Evolutionary conservation across 345 rosid genomes (phyloP), one percentile per base, ranked within the genome.

Genomic region (Hibiscus syriacus): DNA sequence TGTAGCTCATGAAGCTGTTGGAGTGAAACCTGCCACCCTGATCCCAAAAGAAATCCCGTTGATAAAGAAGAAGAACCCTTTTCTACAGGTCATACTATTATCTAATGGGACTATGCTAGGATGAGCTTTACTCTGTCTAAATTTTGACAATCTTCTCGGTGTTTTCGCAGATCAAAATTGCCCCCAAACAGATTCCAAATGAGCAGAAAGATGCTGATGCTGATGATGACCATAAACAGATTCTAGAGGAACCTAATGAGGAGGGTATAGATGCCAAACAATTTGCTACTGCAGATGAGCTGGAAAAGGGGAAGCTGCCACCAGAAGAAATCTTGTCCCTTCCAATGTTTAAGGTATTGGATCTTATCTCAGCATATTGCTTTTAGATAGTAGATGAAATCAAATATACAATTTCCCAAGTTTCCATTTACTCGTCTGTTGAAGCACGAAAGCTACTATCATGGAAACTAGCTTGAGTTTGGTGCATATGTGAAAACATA

Each of bases 291-390:
- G 67, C 36, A 1, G 67, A 45, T 9, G 67, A 64, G 55, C 62
- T 94, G 74, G 90, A 85, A 74, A 79, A 77, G 66, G 90, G 92
- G 68, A 84, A 82, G 86, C 80, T 91, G 71, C 92, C 89, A 54
- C 86, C 92, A 25, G 95, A 91, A 77, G 95, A 93, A 78, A 89
- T 93, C 77, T 76, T 93, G 49, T 89, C 95, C 13, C 87, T 91
- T 70, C 96, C 97, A 39, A 84, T 82, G 89, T 89, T 64, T 45
- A 64, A 64, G 67, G 67, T 64, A 26, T 64, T 19, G 4, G 52
- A 62, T 23, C 52, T 23, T 62, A 39, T 62, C 64, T 41, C 13
- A 1, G 34, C 9, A 14, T 11, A 39, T 45, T 36, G 19, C 48
- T 36, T 62, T 41, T 23, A 16, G 54, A 43, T 89, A 17, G 25